A percentile compares a stretch with the other conserved stretches of the same genome.
phyloP scores from a whole-genome alignment of 768 basidiomycete species.

The Russula emetica region DNA sequence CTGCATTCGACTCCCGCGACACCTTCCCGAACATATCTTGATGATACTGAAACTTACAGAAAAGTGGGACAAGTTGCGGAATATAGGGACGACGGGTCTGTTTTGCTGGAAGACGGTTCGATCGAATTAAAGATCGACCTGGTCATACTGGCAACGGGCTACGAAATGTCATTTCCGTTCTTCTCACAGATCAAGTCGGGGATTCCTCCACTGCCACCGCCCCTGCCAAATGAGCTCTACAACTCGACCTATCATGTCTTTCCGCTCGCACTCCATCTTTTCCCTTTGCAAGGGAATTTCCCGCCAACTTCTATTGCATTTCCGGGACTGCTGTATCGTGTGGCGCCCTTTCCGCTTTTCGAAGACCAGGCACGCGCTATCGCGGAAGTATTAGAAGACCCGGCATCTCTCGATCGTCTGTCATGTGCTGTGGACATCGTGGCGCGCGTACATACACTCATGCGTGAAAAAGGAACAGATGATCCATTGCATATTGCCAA shows the following conservation, averaged over 20 bases:
- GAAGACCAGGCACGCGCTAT: constrained; percentile 74
- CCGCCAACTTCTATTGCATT: constrained; percentile 57
- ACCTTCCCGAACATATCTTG: constrained; percentile 33
- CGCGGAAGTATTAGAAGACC: constrained; percentile 51
- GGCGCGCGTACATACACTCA: constrained; percentile 33
- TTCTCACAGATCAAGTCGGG: constrained; percentile 40
- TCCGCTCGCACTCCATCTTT: constrained; percentile 66
- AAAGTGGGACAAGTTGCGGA: constrained; percentile 40
- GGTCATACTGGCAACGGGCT: constrained; percentile 76
- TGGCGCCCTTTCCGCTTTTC: constrained; percentile 70
- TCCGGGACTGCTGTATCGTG: constrained; percentile 52
- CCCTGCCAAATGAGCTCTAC: constrained; percentile 48
- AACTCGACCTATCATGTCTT: constrained; percentile 67
- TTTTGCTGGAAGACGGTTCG: constrained; percentile 57
- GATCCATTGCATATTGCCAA: constrained; percentile 44
- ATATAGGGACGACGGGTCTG: constrained; percentile 43
- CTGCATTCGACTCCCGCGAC: constrained; percentile 50
- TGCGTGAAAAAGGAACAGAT: constrained; percentile 29
- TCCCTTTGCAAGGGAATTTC: constrained; percentile 50
- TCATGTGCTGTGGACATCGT: constrained; percentile 49
- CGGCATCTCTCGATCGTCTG: constrained; percentile 44
- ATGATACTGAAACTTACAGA: constrained; percentile 21
- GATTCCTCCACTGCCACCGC: constrained; percentile 45
- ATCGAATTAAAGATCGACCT: constrained; percentile 52
- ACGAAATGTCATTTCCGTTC: constrained; percentile 61